These are phyloP conservation scores for Boletellus dicymbophilus DNA, from an alignment of 1,284 basidiomycete species.

Conservation along the genomic window DNA sequence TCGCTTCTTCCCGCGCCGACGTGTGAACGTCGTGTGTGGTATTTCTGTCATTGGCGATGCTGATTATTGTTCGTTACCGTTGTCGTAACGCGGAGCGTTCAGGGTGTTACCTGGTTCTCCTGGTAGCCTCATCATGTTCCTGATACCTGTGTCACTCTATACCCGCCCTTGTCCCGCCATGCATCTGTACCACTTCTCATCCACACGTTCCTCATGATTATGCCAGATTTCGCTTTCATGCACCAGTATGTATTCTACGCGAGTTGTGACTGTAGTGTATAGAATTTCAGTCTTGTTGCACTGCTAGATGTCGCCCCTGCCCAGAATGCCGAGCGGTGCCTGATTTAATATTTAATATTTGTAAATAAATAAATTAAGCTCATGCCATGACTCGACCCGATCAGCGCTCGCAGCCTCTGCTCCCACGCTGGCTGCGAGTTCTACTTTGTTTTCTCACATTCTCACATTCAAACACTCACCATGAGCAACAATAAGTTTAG, in stretches of 20 bases:
- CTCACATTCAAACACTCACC: too few relatives aligned
- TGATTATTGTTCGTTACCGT: conserved; percentile 25
- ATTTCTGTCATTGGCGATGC: conserved; percentile 22
- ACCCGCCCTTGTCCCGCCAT: conserved; percentile 25
- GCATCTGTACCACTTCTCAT: conserved; percentile 30
- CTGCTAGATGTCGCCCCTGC: too few relatives aligned
- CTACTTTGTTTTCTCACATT: too few relatives aligned
- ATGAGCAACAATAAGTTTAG: too few relatives aligned
- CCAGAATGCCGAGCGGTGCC: too few relatives aligned
- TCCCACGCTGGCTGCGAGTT: too few relatives aligned
- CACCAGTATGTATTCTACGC: conserved; percentile 24
- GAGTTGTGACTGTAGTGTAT: conserved; percentile 15
- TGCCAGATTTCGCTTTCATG: conserved; percentile 10
- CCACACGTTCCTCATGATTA: conserved; percentile 19
- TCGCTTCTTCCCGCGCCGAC: conserved; percentile 15
- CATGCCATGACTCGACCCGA: too few relatives aligned
- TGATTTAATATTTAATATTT: too few relatives aligned
- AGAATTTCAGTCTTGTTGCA: too few relatives aligned
- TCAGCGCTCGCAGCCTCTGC: too few relatives aligned
- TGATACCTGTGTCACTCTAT: conserved; percentile 34
- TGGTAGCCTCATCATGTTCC: conserved; percentile 21
- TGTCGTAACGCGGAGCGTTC: conserved; percentile 12
- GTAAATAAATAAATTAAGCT: too few relatives aligned
- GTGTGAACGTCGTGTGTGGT: conserved; percentile 20
- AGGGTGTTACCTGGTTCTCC: conserved; percentile 16